Evolutionary conservation across 2,329 filamentous ascomycete genomes (phyloP).

Genomic region (Talaromyces sp.): DNA sequence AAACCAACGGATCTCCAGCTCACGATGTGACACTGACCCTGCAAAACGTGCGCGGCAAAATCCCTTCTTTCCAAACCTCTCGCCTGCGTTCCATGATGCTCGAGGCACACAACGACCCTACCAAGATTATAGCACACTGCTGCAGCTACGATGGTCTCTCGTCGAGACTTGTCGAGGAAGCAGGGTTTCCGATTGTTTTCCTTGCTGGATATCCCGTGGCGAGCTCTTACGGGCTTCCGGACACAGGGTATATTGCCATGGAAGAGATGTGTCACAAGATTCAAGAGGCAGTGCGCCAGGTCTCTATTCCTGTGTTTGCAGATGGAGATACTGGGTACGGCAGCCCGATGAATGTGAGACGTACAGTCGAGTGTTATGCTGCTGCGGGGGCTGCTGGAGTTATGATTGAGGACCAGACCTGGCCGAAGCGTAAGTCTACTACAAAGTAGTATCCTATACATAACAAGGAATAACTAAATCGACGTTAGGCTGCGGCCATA

Average conservation of each 20-base stretch:
- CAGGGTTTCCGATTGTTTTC: conserved; percentile 45
- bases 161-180: conserved; percentile 44
- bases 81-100: conserved; percentile 34
- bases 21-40: neutral
- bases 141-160: conserved; percentile 47
- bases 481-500: conserved; percentile 39
- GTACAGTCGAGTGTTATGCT: conserved; percentile 29
- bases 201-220: conserved; percentile 40
- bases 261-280: conserved; percentile 43
- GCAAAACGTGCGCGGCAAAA: neutral
- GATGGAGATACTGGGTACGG: conserved; percentile 53
- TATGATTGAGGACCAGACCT: conserved; percentile 50
- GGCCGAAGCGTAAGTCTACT: conserved; percentile 40
- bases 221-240: conserved; percentile 38
- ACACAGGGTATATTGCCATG: conserved; percentile 47
- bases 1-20: neutral
- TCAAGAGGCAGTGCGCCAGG: conserved; percentile 35
- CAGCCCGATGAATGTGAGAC: neutral
- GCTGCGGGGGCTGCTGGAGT: conserved; percentile 46
- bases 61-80: neutral
- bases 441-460: neutral
- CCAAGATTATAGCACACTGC: conserved; percentile 40
- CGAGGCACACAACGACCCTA: conserved; percentile 36
- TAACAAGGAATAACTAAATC: neutral
- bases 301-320: conserved; percentile 52